Base-by-base conservation (phyloP, 75 land plant genomes). In the Selaginella tamariscina region DNA sequence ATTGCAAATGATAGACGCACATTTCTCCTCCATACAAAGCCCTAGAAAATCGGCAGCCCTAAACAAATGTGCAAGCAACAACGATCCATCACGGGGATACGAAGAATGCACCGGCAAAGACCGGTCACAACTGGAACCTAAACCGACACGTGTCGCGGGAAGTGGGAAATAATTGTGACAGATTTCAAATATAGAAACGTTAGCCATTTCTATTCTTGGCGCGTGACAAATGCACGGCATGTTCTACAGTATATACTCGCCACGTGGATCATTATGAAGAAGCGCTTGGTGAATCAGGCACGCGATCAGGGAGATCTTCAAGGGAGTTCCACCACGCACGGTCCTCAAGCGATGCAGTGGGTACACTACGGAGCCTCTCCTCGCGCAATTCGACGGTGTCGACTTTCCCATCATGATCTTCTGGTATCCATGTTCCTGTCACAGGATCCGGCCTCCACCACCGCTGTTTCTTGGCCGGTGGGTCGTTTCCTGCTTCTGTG, bases 241-340 rank as follows among this genome's bases (percentile, higher is more conserved):
- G 49, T 39, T 39, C 49, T 39, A 5, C 11, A 15, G 49, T 15
- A 15, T 39, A 15, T 5, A 5, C 15, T 39, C 49, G 49, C 15
- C 49, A 5, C 49, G n/a, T n/a, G n/a, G n/a, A n/a, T n/a, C n/a
- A n/a, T n/a, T n/a, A n/a, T n/a, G n/a, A n/a, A n/a, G n/a, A n/a
- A n/a, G n/a, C n/a, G n/a, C n/a, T n/a, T n/a, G n/a, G n/a, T n/a
- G n/a, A n/a, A n/a, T n/a, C n/a, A n/a, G n/a, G 57, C 67, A 65
- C 27, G 32, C 70, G 56, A 22, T 74, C 75, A 2, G 71, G 75
- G 28, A 74, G 64, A 15, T 74, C 75, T 69, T 74, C 75, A 65
- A 74, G 56, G 26, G 75, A 74, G 23, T n/a, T 68, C 75, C 75
- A 74, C 75, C 75, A 74, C 5, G 54, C 72, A 8, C 75, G 73